Percentiles rank a stretch among this genome's conserved stretches.
phyloP scores from a whole-genome alignment of 768 basidiomycete genomes.

The Grammothele lineata region DNA sequence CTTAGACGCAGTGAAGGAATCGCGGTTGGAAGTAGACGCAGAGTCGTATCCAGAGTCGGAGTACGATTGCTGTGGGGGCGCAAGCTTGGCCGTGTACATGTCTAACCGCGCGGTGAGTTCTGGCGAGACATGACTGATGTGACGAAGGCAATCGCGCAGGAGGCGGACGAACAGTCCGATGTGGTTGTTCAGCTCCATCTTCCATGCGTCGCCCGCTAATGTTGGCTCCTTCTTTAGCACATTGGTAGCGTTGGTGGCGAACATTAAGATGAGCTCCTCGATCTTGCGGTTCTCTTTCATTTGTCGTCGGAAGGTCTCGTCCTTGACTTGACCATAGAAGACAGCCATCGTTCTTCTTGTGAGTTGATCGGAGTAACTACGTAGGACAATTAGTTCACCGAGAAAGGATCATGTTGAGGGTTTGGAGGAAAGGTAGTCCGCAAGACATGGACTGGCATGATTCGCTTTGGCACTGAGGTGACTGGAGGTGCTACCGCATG shows the following conservation, averaged over 20 bases:
- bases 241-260: conserved; percentile 86
- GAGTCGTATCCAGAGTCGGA: conserved; percentile 69
- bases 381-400: too few species aligned
- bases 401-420: too few species aligned
- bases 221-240: conserved; percentile 88
- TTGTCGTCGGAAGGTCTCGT: conserved; percentile 79
- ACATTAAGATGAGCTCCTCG: conserved; percentile 95
- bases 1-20: conserved; percentile 37
- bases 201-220: conserved; percentile 85
- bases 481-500: neutral
- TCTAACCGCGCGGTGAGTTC: conserved; percentile 83
- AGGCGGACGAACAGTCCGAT: conserved; percentile 86
- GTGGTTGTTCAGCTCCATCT: conserved; percentile 87
- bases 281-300: conserved; percentile 97
- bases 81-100: conserved; percentile 77
- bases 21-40: conserved; percentile 53
- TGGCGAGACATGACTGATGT: conserved; percentile 71
- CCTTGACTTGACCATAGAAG: conserved; percentile 88
- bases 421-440: neutral
- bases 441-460: neutral
- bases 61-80: conserved; percentile 47
- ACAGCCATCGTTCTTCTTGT: conserved; percentile 87
- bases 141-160: conserved; percentile 73
- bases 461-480: neutral
- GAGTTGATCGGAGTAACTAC: conserved; percentile 85